Conservation (phyloP, 768 basidiomycete genomes). For the Tylopilus sp. region DNA sequence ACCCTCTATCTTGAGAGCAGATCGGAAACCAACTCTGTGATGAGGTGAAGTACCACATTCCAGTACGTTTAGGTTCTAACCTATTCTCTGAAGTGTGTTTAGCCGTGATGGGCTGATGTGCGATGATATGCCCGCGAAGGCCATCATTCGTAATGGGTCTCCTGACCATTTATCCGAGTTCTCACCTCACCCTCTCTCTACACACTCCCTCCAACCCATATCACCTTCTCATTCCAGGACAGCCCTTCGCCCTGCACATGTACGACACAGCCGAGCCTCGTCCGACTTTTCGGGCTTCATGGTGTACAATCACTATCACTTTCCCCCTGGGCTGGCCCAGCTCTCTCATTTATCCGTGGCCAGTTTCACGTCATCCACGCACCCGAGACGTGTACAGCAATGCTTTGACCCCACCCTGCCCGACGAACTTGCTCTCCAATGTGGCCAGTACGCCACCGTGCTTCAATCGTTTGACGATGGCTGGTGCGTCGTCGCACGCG, state of each 20-base stretch:
- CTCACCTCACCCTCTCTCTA: conserved; percentile 41
- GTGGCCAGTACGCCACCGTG: conserved; percentile 60
- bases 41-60: conserved; percentile 11
- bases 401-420: conserved; percentile 66
- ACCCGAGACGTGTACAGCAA: conserved; percentile 57
- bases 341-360: conserved; percentile 10
- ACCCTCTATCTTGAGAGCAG: conserved; percentile 32
- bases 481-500: conserved; percentile 72
- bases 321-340: conserved; percentile 1
- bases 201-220: conserved; percentile 25
- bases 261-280: conserved; percentile 33
- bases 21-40: neutral
- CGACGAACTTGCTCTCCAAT: conserved; percentile 60
- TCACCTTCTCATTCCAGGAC: conserved; percentile 15
- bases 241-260: conserved; percentile 16
- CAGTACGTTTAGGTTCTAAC: neutral
- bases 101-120: conserved; percentile 40
- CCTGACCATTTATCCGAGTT: conserved; percentile 40
- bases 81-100: conserved; percentile 25
- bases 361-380: conserved; percentile 29
- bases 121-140: conserved; percentile 54
- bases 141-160: conserved; percentile 40
- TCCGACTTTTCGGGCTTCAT: conserved; percentile 38
- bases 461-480: conserved; percentile 74
- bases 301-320: conserved; percentile 14